Percentiles rank a stretch among this genome's conserved stretches.
Conservation (phyloP, 495 filamentous ascomycete genomes). For the Aspergillus wentii region DNA sequence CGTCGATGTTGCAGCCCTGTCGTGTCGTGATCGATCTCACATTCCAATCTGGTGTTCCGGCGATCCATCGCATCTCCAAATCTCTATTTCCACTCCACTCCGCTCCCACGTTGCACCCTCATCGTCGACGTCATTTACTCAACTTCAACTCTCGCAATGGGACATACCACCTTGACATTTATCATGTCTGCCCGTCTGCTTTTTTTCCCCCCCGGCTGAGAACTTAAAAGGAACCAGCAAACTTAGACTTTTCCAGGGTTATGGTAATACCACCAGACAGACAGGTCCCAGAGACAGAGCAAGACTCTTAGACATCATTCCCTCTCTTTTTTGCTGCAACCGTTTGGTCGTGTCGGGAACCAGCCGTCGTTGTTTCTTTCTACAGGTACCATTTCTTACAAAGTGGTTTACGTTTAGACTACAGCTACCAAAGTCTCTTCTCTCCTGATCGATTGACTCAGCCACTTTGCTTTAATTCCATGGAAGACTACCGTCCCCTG, state of each 20-base stretch:
- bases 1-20: conserved; percentile 17
- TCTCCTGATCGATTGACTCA: conserved; percentile 13
- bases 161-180: conserved; percentile 18
- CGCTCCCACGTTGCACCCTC: too few species aligned
- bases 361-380: conserved; percentile 6
- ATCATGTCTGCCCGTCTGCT: not conserved
- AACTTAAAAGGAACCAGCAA: too few species aligned
- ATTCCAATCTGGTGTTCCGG: conserved; percentile 14
- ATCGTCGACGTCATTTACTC: too few species aligned
- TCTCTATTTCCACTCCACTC: too few species aligned
- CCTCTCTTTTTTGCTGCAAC: conserved; percentile 1
- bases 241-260: too few species aligned
- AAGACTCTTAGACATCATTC: conserved; percentile 10
- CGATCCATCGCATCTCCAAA: conserved; percentile 6
- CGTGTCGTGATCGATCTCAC: too few species aligned
- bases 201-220: too few species aligned
- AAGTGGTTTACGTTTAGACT: conserved; percentile 6
- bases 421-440: not conserved
- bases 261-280: too few species aligned
- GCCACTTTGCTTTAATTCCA: conserved; percentile 34
- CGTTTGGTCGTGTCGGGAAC: conserved; percentile 10
- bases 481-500: conserved; percentile 42
- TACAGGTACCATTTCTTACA: conserved; percentile 5
- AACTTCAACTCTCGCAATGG: too few species aligned
- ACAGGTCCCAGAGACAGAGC: conserved; percentile 1